A percentile compares a stretch with the other conserved stretches of the same genome.
Evolutionary conservation across 2,329 filamentous ascomycete genomes (phyloP).

Genomic region (Colletotrichum shisoi): DNA sequence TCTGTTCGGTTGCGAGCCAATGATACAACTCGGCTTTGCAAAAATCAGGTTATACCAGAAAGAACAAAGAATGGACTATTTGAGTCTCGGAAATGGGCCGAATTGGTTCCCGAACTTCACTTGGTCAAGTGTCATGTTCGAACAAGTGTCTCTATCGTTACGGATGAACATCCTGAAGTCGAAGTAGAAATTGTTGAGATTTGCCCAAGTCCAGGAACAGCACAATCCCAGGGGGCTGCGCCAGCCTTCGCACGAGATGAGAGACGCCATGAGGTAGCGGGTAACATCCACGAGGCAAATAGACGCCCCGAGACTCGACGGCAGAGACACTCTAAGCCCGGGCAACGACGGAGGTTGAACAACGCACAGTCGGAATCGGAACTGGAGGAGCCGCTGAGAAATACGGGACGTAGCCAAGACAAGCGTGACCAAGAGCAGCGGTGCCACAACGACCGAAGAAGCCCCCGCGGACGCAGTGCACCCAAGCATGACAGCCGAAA

Average conservation of each 20-base stretch:
- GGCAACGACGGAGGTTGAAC: not conserved
- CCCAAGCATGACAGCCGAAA: not conserved
- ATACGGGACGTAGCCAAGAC: constrained; percentile 11
- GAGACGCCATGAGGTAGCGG: constrained; percentile 12
- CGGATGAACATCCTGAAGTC: not conserved
- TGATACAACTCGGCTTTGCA: not conserved
- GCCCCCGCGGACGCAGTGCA: not conserved
- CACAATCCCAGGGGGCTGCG: not conserved
- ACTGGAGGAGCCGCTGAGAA: not conserved
- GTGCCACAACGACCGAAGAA: constrained; percentile 6
- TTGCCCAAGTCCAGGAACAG: constrained; percentile 13
- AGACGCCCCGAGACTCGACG: constrained; percentile 1
- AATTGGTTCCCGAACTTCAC: not conserved
- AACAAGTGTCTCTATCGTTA: not conserved
- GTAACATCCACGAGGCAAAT: not conserved
- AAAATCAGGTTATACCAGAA: not conserved
- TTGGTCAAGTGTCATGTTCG: not conserved
- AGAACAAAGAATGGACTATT: not conserved
- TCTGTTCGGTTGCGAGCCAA: constrained; percentile 13
- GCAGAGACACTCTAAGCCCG: not conserved
- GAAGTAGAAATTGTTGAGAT: constrained; percentile 5
- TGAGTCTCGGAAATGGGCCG: constrained; percentile 4
- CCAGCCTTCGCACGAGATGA: constrained; percentile 17
- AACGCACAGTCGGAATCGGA: not conserved
- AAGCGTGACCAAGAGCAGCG: constrained; percentile 25